Conservation (phyloP, 164 flowering plant genomes). For the Berberis vulgaris region DNA sequence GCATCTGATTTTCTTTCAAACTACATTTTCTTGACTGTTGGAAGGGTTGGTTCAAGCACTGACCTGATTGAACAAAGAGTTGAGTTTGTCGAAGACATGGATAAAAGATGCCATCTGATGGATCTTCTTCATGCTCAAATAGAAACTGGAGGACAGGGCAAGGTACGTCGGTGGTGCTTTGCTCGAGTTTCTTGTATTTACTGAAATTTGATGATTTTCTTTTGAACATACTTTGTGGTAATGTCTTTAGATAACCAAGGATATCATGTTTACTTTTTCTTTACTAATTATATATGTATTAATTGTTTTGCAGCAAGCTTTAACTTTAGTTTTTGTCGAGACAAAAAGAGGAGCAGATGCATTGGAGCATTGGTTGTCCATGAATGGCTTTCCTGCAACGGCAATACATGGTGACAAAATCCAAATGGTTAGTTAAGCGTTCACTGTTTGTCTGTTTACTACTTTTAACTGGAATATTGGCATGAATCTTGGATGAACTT, state of each 20-base stretch:
- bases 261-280: neutral
- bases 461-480: too few relatives aligned
- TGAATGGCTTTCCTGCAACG: constrained; percentile 55
- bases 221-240: too few relatives aligned
- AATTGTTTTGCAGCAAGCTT: constrained; percentile 38
- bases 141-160: constrained; percentile 47
- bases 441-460: too few relatives aligned
- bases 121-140: constrained; percentile 70
- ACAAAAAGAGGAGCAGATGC: constrained; percentile 60
- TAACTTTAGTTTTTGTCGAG: constrained; percentile 56
- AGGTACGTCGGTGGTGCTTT: constrained; percentile 29
- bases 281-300: neutral
- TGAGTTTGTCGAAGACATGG: constrained; percentile 58
- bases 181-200: neutral
- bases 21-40: constrained; percentile 63
- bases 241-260: too few relatives aligned
- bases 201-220: too few relatives aligned
- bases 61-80: constrained; percentile 71
- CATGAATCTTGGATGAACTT: neutral
- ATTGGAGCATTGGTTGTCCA: constrained; percentile 46
- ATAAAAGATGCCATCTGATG: constrained; percentile 70
- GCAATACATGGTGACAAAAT: constrained; percentile 49
- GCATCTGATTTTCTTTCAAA: constrained; percentile 67
- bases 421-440: neutral
- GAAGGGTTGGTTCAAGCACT: constrained; percentile 80